Base-by-base conservation (phyloP, 192 early-diverging fungal genomes). In the Mortierella claussenii region DNA sequence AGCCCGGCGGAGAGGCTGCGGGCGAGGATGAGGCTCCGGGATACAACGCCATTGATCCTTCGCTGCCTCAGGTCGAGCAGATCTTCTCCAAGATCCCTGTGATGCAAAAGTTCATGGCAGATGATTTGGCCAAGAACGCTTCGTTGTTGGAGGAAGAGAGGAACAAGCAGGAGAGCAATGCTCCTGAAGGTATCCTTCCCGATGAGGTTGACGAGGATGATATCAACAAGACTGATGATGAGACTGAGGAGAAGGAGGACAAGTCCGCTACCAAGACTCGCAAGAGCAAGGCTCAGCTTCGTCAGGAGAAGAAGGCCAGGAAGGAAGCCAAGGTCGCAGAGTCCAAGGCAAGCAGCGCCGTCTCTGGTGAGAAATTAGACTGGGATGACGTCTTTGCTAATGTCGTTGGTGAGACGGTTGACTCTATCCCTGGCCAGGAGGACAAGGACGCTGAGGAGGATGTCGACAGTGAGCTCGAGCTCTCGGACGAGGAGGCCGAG, bases 31-130 rank as follows among this genome's bases (percentile, higher is more conserved):
- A 79, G 57, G 85, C 61, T 18, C 43, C 55, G 31, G n/a, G n/a
- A n/a, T 33, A 63, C 18, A 69, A 69, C 32, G 55, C 37, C 21
- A 55, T 80, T 30, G 65, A 80, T 13, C 52, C 52, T 11, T 49
- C 81, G 5, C 45, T 78, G 63, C 70, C 68, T 44, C 66, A 86
- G 31, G 93, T 98, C 13, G 90, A 92, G 63, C 97, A 99, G 79
- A 74, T 88, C 68, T 95, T 99, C 70, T 88, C 86, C 78, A 97
- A 98, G 85, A 98, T 99, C 55, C 89, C 86, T 18, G 95, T 99
- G 3, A 81, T 88, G 49, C 83, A 94, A 15, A 89, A 94, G 17
- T 99, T 94, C 66, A 69, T 95, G 66, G 87, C 89, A 6, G 90
- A 95, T 31, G 96, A 99, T 78, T 79, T 96, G 73, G 88, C 82